phyloP scores from a whole-genome alignment of 805 yeast genomes.

The Tetrapisispora nanseiensis region DNA sequence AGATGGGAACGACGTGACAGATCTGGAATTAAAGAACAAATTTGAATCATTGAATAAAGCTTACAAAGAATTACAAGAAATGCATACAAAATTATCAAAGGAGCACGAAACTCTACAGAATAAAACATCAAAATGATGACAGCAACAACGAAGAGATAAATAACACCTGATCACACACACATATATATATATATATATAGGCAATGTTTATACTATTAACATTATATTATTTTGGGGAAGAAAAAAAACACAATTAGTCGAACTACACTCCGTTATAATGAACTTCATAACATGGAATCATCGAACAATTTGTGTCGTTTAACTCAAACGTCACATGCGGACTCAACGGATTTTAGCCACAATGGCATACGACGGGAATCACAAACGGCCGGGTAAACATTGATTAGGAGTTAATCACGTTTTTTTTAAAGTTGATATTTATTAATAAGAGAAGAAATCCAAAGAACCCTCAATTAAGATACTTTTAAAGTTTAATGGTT shows the following conservation, averaged over 20 bases:
- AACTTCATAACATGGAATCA: too few species aligned
- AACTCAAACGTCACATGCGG: background rate
- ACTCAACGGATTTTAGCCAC: background rate
- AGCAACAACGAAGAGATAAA: background rate
- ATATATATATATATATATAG: background rate
- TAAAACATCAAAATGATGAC: too few species aligned
- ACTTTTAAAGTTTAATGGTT: background rate
- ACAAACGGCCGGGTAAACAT: background rate
- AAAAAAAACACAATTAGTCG: too few species aligned
- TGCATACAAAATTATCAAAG: conserved; percentile 48
- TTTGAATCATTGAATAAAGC: conserved; percentile 45
- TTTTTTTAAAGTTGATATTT: too few species aligned
- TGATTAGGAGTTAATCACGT: background rate
- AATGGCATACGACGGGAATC: background rate
- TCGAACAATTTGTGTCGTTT: background rate
- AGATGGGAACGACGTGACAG: too few species aligned
- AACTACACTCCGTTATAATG: too few species aligned
- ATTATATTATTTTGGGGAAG: too few species aligned
- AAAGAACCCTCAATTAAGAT: background rate
- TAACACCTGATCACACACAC: background rate
- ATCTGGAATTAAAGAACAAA: conserved; percentile 36
- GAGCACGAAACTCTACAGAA: conserved; percentile 36
- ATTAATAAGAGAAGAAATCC: background rate
- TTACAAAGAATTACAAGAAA: conserved; percentile 46
- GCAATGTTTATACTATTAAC: background rate